Base-by-base conservation (phyloP, 1,139 yeast species). In the Hemisphaericaspora lyxosophila region DNA sequence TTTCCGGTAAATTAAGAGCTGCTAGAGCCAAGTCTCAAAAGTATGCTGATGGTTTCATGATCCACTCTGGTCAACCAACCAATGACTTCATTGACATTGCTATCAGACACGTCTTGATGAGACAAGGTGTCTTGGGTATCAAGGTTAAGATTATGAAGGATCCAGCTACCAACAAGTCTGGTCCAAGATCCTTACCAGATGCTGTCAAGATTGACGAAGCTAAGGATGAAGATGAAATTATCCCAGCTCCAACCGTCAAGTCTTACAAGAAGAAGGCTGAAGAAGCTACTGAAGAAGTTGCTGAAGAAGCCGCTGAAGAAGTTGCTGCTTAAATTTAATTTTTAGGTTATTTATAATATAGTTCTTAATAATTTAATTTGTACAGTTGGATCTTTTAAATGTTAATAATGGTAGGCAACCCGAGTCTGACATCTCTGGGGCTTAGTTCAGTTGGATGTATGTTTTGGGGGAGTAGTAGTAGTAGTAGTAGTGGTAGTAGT, bases 21-120 rank as follows among this genome's bases (percentile, higher is more conserved):
- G 98, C 98, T 65, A 90, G 98, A 83, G 98, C 99, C 67, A 92
- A 92, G 86, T 85, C 97, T 65, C 95, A 92, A 95, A 92, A 92
- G 80, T 92, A 92, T 85, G 85, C 95, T 70, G 97, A 92, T 72
- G 98, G 98, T 82, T 92, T 92, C 96, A 88, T 92, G 95, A 94
- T 92, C 82, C 98, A 92, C 95, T 88, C 97, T 66, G 98, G 98
- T 87, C 98, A 92, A 82, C 98, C 98, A 79, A 94, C 92, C 75
- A 84, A 80, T 63, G 98, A 92, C 70, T 92, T 92, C 83, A 92
- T 92, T 71, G 98, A 92, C 77, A 78, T 84, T 70, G 98, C 98
- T 62, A 89, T 96, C 71, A 90, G 99, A 80, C 98, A 94, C 92
- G 98, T 92, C 64, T 82, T 92, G 73, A 87, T 92, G 82, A 90